Base-by-base conservation (phyloP, 768 basidiomycete genomes). In the Leccinellum luteum region DNA sequence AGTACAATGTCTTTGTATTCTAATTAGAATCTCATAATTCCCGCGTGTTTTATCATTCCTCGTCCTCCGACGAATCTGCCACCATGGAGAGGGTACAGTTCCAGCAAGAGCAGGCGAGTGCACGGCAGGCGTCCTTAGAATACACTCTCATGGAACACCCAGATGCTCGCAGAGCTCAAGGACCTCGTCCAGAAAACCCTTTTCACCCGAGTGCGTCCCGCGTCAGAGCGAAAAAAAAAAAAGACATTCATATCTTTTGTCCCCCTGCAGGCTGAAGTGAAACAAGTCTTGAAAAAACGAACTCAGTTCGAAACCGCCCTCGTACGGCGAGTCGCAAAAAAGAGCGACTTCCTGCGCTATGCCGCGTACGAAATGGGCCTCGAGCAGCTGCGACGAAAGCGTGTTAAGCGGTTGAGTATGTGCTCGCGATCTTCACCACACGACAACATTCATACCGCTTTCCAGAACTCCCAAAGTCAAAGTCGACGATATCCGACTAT, bases 101-200 rank as follows among this genome's bases (percentile, higher is more conserved):
- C 66, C 86, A 95, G 74, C 90, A 95, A 73, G 94, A 96, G 85
- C 88, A 91, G 85, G 87, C 82, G 55, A 51, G 77, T 55, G 27
- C 53, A 48, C 7, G 7, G 41, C 32, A 35, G 2, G 21, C 13
- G 15, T 54, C 1, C n/a, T 1, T 23, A 5, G 32, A 50, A 25
- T 10, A 41, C 38, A 13, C 27, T 38, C 56, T 64, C 60, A 59
- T 57, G 25, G 32, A 41, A 48, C 51, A 21, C n/a, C 44, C 69
- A 90, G 84, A 95, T 94, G 86, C 90, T 96, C 84, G 84, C 87
- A 48, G 94, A 97, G 86, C 88, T 96, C 70, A 94, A 92, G 74
- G 93, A 95, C 74, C 79, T 96, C 12, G 85, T 89, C 58, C 84
- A 93, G 64, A 93, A 90, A 74, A 83, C 82, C 62, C 74, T 97